Base-by-base conservation (phyloP, 163 green algal species). In the Smithsoniella earleae region DNA sequence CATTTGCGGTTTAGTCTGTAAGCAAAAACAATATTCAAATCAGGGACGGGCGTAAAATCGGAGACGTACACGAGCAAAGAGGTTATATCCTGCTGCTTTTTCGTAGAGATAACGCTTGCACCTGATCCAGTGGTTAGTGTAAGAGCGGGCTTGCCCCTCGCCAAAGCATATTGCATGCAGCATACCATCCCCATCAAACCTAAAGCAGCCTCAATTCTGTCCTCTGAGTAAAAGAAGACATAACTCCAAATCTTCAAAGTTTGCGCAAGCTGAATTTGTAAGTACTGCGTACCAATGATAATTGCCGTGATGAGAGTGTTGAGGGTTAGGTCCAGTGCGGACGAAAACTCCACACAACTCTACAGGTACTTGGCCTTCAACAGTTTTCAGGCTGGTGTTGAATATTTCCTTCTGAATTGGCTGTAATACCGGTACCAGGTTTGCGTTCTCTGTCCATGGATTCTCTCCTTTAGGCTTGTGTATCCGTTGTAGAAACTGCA, bases 181-280 rank as follows among this genome's bases (percentile, higher is more conserved):
- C 84, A 90, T 89, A 43, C 83, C 86, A 69, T 88, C 83, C 2
- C 82, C 82, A 73, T 87, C 82, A 81, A 89, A 86, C 75, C 77
- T 82, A 73, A 37, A 16, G 3, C 49, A 64, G n/a, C n/a, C n/a
- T n/a, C n/a, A n/a, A n/a, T n/a, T n/a, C n/a, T n/a, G n/a, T n/a
- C n/a, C n/a, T n/a, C n/a, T n/a, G n/a, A n/a, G n/a, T n/a, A n/a
- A n/a, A n/a, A n/a, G n/a, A n/a, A n/a, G n/a, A n/a, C n/a, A n/a
- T n/a, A n/a, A n/a, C n/a, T n/a, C n/a, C n/a, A n/a, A n/a, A n/a
- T n/a, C n/a, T n/a, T n/a, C n/a, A n/a, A n/a, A n/a, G n/a, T n/a
- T n/a, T n/a, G n/a, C n/a, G n/a, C n/a, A n/a, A n/a, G n/a, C n/a
- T n/a, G n/a, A n/a, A n/a, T n/a, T n/a, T n/a, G n/a, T n/a, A n/a